A percentile compares a stretch with the other conserved stretches of the same genome.
phyloP scores from a whole-genome alignment of 371 early-diverging fungal genomes.

The Mucor ambiguus region DNA sequence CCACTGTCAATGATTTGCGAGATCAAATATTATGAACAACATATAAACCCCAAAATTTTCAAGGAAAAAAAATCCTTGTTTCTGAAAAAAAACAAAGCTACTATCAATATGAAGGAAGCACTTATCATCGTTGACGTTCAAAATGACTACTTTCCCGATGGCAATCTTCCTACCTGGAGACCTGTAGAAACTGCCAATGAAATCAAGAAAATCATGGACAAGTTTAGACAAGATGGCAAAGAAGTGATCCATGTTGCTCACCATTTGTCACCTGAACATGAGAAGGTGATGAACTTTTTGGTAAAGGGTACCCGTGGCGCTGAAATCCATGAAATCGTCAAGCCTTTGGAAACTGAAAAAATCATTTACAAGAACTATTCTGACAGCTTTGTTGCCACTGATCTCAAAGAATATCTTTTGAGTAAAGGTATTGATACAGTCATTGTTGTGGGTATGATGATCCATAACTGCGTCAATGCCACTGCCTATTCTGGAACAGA shows the following conservation, averaged over 20 bases:
- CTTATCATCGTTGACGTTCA: slow-evolving; percentile 18
- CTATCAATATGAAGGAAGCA: slow-evolving; percentile 11
- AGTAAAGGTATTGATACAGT: slow-evolving; percentile 9
- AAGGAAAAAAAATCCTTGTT: too few species aligned
- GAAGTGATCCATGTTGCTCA: slow-evolving; percentile 6
- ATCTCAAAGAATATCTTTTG: slow-evolving; percentile 14
- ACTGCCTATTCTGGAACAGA: slow-evolving; percentile 13
- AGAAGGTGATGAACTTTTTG: not conserved
- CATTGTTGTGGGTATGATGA: slow-evolving; percentile 14
- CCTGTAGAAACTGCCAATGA: slow-evolving; percentile 12
- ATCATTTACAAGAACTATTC: slow-evolving; percentile 3
- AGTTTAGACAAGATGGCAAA: slow-evolving; percentile 12
- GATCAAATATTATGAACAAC: too few species aligned
- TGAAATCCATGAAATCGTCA: slow-evolving; percentile 5
- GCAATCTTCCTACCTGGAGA: slow-evolving; percentile 6
- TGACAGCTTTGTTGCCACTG: slow-evolving; percentile 12
- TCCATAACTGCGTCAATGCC: slow-evolving; percentile 21
- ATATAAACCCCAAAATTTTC: too few species aligned
- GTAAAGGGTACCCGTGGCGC: not conserved
- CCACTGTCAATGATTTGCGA: too few species aligned
- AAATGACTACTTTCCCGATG: slow-evolving; percentile 17
- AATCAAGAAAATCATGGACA: slow-evolving; percentile 7
- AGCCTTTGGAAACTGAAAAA: slow-evolving; percentile 9
- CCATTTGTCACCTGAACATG: not conserved
- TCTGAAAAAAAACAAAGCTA: not conserved